Evolutionary conservation across 2,329 filamentous ascomycete genomes (phyloP), one percentile per base, ranked within the genome.

Genomic region (Venturia carpophila): DNA sequence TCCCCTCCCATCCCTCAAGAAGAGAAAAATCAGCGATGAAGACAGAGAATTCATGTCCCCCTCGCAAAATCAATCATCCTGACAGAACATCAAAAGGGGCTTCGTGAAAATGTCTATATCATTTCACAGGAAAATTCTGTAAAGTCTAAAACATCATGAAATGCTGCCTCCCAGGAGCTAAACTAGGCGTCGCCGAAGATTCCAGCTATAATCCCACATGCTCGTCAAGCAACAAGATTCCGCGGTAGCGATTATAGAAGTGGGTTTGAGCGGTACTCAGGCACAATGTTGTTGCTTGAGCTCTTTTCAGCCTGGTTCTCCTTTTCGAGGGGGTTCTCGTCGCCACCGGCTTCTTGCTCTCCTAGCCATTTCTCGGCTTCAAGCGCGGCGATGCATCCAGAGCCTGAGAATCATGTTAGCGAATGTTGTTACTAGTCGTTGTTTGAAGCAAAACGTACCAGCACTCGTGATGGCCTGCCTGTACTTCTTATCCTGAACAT

Each of bases 401-500:
- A 92, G 67, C 92, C 91, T 92, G 15, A 13, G n/a, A 10, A 24
- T 15, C 55, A 24, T 65, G 67, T 71, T 68, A 71, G 70, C 60
- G 66, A 7, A 15, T 55, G 39, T 24, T n/a, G 61, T 37, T 42
- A 65, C 61, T 30, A 45, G 19, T 11, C 39, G 42, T 62, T 52
- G 62, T 24, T 65, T n/a, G 42, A 27, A 21, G 27, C 10, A 62
- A 21, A 24, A 84, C 87, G 75, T 81, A 92, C 91, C 93, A 71
- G 94, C 94, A 79, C 92, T 97, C 69, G 94, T 99, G 70, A 99
- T 95, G 60, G 94, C 94, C 81, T 99, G 94, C 75, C 94, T 86
- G 78, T 99, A 99, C 74, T 88, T 87, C 87, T 97, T 99, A 76
- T 99, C 95, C 81, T 99, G 94, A 11, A 99, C 95, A 75, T 99